Conservation (phyloP, 2,329 filamentous ascomycete species). For the Peltaster fructicola region DNA sequence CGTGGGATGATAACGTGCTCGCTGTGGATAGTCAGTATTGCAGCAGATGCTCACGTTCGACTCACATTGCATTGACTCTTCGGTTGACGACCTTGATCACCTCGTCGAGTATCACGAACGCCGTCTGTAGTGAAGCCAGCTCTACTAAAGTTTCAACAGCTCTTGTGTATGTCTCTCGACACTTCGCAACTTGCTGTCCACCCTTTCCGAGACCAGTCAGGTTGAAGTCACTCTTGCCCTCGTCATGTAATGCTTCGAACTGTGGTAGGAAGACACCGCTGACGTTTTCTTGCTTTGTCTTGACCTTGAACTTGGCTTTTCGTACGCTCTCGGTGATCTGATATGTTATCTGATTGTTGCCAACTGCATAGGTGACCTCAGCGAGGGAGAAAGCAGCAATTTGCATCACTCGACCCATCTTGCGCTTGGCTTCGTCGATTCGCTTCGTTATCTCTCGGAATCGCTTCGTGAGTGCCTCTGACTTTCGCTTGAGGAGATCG, state of each 20-base stretch:
- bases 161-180: slow-evolving; percentile 85
- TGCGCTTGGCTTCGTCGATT: slow-evolving; percentile 97
- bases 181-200: slow-evolving; percentile 89
- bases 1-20: slow-evolving; percentile 93
- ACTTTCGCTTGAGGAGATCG: slow-evolving; percentile 91
- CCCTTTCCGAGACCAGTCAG: slow-evolving; percentile 92
- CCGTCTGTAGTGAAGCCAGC: slow-evolving; percentile 87
- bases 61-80: slow-evolving; percentile 89
- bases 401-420: slow-evolving; percentile 99
- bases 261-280: slow-evolving; percentile 86
- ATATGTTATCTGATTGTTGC: slow-evolving; percentile 75
- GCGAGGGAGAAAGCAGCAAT: slow-evolving; percentile 95
- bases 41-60: too few species aligned
- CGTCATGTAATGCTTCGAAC: slow-evolving; percentile 79
- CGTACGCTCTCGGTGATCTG: slow-evolving; percentile 95
- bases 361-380: slow-evolving; percentile 92
- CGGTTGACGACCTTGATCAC: slow-evolving; percentile 98
- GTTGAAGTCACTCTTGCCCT: slow-evolving; percentile 88
- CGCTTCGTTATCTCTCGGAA: slow-evolving; percentile 75
- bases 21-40: slow-evolving; percentile 23
- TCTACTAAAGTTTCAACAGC: slow-evolving; percentile 94
- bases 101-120: slow-evolving; percentile 94
- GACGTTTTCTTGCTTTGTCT: slow-evolving; percentile 95
- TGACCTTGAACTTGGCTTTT: slow-evolving; percentile 77
- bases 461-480: slow-evolving; percentile 85